A percentile compares a stretch with the other conserved stretches of the same genome.
These are phyloP conservation scores for Venturia asperata DNA, from an alignment of 2,329 filamentous ascomycete species.

Conservation along the genomic window DNA sequence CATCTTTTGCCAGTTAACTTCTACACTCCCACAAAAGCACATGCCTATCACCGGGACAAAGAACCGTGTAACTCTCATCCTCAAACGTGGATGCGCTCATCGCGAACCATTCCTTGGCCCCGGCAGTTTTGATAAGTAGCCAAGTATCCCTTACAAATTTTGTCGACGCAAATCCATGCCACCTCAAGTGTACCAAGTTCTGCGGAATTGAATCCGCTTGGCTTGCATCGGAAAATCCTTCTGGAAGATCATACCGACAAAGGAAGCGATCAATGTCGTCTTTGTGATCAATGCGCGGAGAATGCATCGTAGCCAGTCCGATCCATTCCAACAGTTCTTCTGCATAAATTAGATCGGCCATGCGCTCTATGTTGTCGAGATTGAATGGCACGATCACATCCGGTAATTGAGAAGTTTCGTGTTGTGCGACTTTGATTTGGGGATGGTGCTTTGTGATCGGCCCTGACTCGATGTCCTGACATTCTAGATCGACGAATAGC, in stretches of 20 bases:
- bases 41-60: constrained; percentile 24
- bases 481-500: constrained; percentile 63
- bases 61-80: constrained; percentile 27
- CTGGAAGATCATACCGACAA: constrained; percentile 58
- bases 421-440: constrained; percentile 22
- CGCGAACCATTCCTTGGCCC: constrained; percentile 27
- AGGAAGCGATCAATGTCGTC: constrained; percentile 63
- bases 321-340: constrained; percentile 68
- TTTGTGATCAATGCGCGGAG: constrained; percentile 51
- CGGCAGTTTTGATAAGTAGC: constrained; percentile 24
- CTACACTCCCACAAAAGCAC: constrained; percentile 29
- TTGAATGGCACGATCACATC: constrained; percentile 28
- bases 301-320: constrained; percentile 57
- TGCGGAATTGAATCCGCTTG: constrained; percentile 15
- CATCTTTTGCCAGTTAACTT: not conserved
- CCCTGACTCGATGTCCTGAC: constrained; percentile 29
- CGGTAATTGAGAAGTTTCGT: constrained; percentile 25
- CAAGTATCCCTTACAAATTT: constrained; percentile 29
- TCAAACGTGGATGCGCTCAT: constrained; percentile 27
- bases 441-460: constrained; percentile 23
- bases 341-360: constrained; percentile 39
- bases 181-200: constrained; percentile 33
- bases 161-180: constrained; percentile 38
- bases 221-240: constrained; percentile 24
- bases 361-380: constrained; percentile 20